Evolutionary conservation across 805 yeast species (phyloP).

Genomic region (Wickerhamiella sorbophila): DNA sequence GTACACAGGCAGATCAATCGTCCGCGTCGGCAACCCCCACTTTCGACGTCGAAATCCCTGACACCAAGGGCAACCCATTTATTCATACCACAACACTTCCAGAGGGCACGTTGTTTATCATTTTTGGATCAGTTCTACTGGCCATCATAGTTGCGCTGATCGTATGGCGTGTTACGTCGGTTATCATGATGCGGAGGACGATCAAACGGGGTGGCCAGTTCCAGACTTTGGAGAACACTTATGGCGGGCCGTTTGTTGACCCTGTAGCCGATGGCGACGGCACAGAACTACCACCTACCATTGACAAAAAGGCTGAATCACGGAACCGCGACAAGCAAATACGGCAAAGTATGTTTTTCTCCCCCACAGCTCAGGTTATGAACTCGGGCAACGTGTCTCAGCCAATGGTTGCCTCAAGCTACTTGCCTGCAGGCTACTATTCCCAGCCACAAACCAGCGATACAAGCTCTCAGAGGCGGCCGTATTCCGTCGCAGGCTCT

Average conservation of each 20-base stretch:
- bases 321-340: not conserved
- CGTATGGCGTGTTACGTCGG: slow-evolving; percentile 38
- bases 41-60: slow-evolving; percentile 39
- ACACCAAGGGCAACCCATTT: slow-evolving; percentile 49
- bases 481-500: slow-evolving; percentile 4
- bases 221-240: slow-evolving; percentile 13
- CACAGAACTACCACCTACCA: slow-evolving; percentile 8
- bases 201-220: slow-evolving; percentile 31
- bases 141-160: slow-evolving; percentile 39
- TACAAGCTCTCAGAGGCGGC: slow-evolving; percentile 2
- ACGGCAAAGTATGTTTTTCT: slow-evolving; percentile 30
- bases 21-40: not conserved
- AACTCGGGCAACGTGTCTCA: slow-evolving; percentile 24
- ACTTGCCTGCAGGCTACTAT: slow-evolving; percentile 16
- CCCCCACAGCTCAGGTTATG: slow-evolving; percentile 70
- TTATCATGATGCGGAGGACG: slow-evolving; percentile 33
- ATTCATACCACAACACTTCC: slow-evolving; percentile 39
- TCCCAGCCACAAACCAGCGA: slow-evolving; percentile 5
- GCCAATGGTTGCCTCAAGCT: slow-evolving; percentile 11
- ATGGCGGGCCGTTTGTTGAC: slow-evolving; percentile 18
- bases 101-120: slow-evolving; percentile 70
- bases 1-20: too few species aligned
- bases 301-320: slow-evolving; percentile 9
- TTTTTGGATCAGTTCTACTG: slow-evolving; percentile 58
- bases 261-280: slow-evolving; percentile 13